phyloP scores from a whole-genome alignment of 192 early-diverging fungal genomes.

The Coemansia sp. region DNA sequence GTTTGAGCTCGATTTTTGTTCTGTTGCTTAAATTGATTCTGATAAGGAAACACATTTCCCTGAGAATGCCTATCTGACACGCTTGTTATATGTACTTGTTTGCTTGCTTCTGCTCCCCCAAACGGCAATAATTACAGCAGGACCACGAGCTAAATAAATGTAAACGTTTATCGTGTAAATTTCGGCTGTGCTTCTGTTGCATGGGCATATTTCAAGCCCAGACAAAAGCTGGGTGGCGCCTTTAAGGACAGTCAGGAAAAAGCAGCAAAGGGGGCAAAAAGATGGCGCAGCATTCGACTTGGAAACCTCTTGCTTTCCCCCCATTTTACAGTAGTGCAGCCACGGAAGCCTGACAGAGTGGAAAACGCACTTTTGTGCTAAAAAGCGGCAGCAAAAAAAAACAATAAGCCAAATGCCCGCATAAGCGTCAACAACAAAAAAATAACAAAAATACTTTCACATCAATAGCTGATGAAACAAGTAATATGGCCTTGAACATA shows the following conservation, averaged over 20 bases:
- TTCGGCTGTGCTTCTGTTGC: background rate
- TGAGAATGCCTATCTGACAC: too few species aligned
- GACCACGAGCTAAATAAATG: background rate
- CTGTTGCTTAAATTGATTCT: background rate
- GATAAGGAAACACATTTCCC: too few species aligned
- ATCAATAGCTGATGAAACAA: background rate
- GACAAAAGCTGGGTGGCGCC: background rate
- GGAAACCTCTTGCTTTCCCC: background rate
- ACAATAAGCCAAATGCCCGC: constrained; percentile 1
- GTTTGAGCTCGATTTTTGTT: background rate
- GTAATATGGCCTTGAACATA: background rate
- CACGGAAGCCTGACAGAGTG: background rate
- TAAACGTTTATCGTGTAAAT: background rate
- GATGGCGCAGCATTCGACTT: background rate
- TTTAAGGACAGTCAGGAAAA: background rate
- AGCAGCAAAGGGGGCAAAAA: background rate
- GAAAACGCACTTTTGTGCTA: background rate
- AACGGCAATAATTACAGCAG: too few species aligned
- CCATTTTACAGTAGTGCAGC: background rate
- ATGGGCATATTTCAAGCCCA: background rate
- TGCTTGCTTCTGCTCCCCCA: too few species aligned
- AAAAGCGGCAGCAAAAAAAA: constrained; percentile 6
- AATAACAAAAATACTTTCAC: background rate
- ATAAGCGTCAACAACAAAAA: background rate
- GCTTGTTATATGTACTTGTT: too few species aligned